phyloP scores from a whole-genome alignment of 1,284 basidiomycete species.

The Fistulinella cinereoalba region DNA sequence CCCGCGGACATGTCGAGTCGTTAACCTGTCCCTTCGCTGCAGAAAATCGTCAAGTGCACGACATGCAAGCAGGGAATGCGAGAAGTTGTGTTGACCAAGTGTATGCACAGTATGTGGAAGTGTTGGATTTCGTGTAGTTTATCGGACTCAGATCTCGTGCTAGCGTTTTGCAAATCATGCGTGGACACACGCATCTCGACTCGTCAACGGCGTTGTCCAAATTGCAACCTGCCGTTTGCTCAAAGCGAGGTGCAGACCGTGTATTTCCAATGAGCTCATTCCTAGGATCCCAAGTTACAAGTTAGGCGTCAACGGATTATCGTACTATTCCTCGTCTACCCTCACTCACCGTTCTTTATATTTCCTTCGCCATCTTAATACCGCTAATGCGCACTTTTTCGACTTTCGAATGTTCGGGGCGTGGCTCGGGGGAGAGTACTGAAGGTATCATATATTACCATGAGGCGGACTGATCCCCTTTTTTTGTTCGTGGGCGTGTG shows the following conservation, averaged over 20 bases:
- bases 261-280: conserved; percentile 66
- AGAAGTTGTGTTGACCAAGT: conserved; percentile 86
- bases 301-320: too few species aligned
- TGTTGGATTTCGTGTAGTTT: conserved; percentile 2
- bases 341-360: too few species aligned
- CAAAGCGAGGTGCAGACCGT: conserved; percentile 84
- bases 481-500: too few species aligned
- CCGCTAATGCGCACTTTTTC: too few species aligned
- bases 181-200: conserved; percentile 87
- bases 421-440: too few species aligned
- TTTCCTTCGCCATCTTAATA: too few species aligned
- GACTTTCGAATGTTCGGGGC: too few species aligned
- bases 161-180: conserved; percentile 88
- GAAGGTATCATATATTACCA: too few species aligned
- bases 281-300: too few species aligned
- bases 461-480: too few species aligned
- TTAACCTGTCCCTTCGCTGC: background rate
- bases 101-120: conserved; percentile 79
- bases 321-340: too few species aligned
- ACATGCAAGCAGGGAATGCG: conserved; percentile 87
- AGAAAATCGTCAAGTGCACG: conserved; percentile 90
- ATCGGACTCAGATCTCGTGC: background rate
- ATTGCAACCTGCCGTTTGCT: conserved; percentile 84
- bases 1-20: background rate
- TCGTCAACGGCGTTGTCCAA: conserved; percentile 94